phyloP scores from a whole-genome alignment of 2,329 filamentous ascomycete genomes.

The Arthrobotrys entomopaga region DNA sequence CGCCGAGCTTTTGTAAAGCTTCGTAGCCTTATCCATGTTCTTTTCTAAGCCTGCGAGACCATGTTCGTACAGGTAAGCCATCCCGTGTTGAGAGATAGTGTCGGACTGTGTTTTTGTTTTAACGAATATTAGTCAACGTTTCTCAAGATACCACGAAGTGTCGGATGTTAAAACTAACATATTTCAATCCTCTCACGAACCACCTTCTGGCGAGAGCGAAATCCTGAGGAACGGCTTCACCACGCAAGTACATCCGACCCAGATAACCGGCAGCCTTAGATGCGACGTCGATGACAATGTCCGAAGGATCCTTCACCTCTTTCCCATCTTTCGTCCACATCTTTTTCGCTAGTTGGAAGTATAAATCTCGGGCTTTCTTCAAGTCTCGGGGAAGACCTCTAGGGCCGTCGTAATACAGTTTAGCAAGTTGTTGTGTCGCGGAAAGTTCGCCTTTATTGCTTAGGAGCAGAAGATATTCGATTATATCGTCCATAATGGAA shows the following conservation, averaged over 20 bases:
- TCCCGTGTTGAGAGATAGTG: slow-evolving; percentile 82
- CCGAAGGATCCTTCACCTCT: slow-evolving; percentile 75
- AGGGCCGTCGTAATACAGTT: slow-evolving; percentile 88
- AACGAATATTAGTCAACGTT: slow-evolving; percentile 15
- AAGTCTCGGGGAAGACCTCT: slow-evolving; percentile 78
- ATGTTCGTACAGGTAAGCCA: slow-evolving; percentile 84
- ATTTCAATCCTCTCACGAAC: slow-evolving; percentile 81
- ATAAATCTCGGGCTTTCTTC: slow-evolving; percentile 79
- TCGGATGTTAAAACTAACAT: slow-evolving; percentile 25
- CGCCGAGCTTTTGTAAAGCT: slow-evolving; percentile 80
- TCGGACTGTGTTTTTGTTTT: slow-evolving; percentile 69
- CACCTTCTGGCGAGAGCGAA: slow-evolving; percentile 79
- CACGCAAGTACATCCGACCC: slow-evolving; percentile 87
- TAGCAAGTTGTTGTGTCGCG: slow-evolving; percentile 84
- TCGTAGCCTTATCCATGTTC: slow-evolving; percentile 77
- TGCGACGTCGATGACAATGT: slow-evolving; percentile 71
- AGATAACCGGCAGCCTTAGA: slow-evolving; percentile 84
- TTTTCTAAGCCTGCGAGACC: slow-evolving; percentile 75
- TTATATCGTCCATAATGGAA: slow-evolving; percentile 88
- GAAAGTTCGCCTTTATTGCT: slow-evolving; percentile 89
- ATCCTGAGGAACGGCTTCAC: slow-evolving; percentile 83
- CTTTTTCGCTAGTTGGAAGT: slow-evolving; percentile 78
- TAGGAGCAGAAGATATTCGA: slow-evolving; percentile 92
- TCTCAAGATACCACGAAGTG: not conserved
- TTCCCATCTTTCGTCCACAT: slow-evolving; percentile 87